Evolutionary conservation across 2,329 filamentous ascomycete species (phyloP), one percentile per base, ranked within the genome.

Genomic region (Pestalotiopsis fici): DNA sequence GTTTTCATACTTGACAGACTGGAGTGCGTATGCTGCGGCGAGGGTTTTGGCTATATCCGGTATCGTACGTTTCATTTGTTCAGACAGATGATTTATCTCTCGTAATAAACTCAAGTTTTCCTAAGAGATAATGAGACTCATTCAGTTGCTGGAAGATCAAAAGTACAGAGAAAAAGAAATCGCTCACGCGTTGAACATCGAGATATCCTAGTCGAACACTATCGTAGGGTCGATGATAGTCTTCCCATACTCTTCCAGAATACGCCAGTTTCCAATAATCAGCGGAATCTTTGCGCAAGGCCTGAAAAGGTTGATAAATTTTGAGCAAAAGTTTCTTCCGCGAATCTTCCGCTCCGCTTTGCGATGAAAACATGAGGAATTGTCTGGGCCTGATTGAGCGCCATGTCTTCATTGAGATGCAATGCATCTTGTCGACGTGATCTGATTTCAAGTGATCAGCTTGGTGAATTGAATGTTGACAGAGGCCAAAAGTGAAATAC

Each of bases 401-500:
- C 2, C 47, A 54, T 21, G 15, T 54, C 6, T 5, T 23, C 47
- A 15, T n/a, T 6, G 6, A 3, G 15, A 54, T n/a, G 47, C 13
- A 7, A 15, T 15, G 15, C 47, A 54, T 54, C 15, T 54, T 54
- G 3, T 2, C 13, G 47, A 7, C 13, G 47, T 21, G 47, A 15
- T 54, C 47, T 54, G 47, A 54, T 54, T 15, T 54, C 18, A 5
- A 54, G 21, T 54, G 13, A 54, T n/a, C 21, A 23, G 47, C 7
- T 54, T 54, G 15, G 47, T n/a, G 15, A 6, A 54, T 7, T 54
- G 2, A 54, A 15, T 6, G 47, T 12, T 54, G 47, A 9, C 9
- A 23, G 47, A 21, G 1, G 6, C 1, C 6, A 54, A 69, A 85
- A 82, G 63, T 75, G 5, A 11, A 11, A 35, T 11, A 35, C n/a